Evolutionary conservation across 164 flowering plant genomes (phyloP).

Genomic region (Sedum album): DNA sequence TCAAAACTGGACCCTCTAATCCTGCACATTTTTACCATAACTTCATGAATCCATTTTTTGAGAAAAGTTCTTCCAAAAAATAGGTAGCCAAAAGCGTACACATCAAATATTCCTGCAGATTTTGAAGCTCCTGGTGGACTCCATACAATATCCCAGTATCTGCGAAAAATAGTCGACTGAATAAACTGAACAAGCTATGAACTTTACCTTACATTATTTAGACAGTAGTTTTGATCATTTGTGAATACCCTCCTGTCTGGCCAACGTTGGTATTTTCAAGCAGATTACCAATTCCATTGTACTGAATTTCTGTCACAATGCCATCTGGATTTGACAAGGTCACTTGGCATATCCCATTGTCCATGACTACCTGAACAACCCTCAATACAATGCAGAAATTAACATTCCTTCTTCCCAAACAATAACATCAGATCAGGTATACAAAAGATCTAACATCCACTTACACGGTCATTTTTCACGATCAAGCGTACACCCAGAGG

Average conservation of each 20-base stretch:
- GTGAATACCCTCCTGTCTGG: conserved; percentile 42
- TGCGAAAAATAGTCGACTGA: conserved; percentile 10
- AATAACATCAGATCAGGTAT: no score
- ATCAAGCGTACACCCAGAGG: conserved; percentile 21
- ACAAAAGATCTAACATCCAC: no score
- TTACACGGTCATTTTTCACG: conserved; percentile 10
- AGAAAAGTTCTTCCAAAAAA: no score
- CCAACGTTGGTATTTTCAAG: conserved; percentile 47
- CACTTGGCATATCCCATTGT: conserved; percentile 53
- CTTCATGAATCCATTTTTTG: no score
- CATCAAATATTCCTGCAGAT: conserved; percentile 38
- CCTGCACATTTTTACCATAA: conserved; percentile 24
- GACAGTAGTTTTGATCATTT: neutral
- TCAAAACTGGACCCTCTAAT: conserved; percentile 51
- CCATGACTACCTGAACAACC: conserved; percentile 53
- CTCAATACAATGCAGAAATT: no score
- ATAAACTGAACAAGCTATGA: neutral
- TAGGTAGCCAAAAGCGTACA: conserved; percentile 20
- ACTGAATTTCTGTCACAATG: conserved; percentile 42
- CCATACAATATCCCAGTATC: conserved; percentile 70
- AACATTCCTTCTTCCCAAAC: no score
- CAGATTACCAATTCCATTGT: conserved; percentile 37
- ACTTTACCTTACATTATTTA: neutral
- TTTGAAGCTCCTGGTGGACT: conserved; percentile 29
- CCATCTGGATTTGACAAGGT: conserved; percentile 59